Percentiles rank a stretch among this genome's conserved stretches.
Evolutionary conservation across 164 flowering plant genomes (phyloP).

Genomic region (Brasenia schreberi): DNA sequence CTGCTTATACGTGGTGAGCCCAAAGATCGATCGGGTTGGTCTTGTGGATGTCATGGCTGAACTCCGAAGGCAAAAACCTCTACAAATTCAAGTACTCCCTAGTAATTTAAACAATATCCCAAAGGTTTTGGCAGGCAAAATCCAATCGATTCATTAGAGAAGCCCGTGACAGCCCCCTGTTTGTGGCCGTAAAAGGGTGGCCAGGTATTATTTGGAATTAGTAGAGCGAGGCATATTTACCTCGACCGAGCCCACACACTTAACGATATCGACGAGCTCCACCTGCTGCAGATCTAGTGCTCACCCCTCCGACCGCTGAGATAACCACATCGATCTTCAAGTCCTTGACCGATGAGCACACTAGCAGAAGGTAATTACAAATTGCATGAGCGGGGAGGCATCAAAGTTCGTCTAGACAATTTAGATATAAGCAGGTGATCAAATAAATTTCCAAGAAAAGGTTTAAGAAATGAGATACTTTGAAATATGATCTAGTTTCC

Average conservation of each 20-base stretch:
- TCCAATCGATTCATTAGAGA: no score
- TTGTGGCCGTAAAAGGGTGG: no score
- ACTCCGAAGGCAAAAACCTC: conserved; percentile 74
- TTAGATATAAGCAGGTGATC: no score
- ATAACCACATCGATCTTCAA: conserved; percentile 42
- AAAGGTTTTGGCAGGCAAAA: no score
- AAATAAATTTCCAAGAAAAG: no score
- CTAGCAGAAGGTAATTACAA: neutral
- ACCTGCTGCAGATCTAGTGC: conserved; percentile 26
- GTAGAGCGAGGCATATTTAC: conserved; percentile 9
- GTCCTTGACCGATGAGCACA: conserved; percentile 23
- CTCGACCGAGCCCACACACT: conserved; percentile 44
- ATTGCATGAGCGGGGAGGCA: no score
- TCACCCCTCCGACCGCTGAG: conserved; percentile 43
- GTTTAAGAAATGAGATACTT: no score
- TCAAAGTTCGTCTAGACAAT: no score
- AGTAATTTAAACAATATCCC: neutral
- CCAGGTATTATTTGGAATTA: no score
- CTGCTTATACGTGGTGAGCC: conserved; percentile 41
- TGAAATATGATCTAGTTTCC: no score
- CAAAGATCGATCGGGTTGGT: conserved; percentile 63
- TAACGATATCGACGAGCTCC: conserved; percentile 31
- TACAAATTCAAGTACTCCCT: no score
- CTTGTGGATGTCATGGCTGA: conserved; percentile 60
- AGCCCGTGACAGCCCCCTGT: no score